Evolutionary conservation across 139 green algal species (phyloP).

Genomic region (Axilococcus clingmanii): DNA sequence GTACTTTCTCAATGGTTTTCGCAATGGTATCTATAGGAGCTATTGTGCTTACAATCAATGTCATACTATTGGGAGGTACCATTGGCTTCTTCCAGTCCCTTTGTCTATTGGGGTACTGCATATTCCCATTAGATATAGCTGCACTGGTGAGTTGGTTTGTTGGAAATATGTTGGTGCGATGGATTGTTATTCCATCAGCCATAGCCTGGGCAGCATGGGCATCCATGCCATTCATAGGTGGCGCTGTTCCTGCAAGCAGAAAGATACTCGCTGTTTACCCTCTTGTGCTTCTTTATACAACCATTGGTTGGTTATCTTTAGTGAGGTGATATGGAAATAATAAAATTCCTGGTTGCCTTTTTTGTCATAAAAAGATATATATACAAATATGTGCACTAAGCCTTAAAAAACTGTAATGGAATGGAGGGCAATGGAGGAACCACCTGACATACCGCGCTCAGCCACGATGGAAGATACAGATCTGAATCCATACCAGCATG

Average conservation of each 20-base stretch:
- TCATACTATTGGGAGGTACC: slow-evolving; percentile 89
- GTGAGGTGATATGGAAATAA: slow-evolving; percentile 30
- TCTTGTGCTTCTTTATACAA: slow-evolving; percentile 80
- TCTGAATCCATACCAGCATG: background rate
- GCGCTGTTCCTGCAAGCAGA: slow-evolving; percentile 52
- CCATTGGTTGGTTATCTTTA: slow-evolving; percentile 73
- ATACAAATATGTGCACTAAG: background rate
- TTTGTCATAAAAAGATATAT: background rate
- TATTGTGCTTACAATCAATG: slow-evolving; percentile 91
- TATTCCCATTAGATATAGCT: slow-evolving; percentile 87
- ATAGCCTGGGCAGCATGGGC: slow-evolving; percentile 71
- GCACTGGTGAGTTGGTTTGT: slow-evolving; percentile 58
- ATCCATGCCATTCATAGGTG: slow-evolving; percentile 85
- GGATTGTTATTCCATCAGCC: slow-evolving; percentile 37
- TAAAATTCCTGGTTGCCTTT: background rate
- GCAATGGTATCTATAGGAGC: slow-evolving; percentile 72
- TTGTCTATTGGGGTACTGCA: slow-evolving; percentile 96
- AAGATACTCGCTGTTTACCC: slow-evolving; percentile 85
- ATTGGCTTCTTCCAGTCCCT: slow-evolving; percentile 96
- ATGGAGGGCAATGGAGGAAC: background rate
- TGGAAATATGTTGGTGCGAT: slow-evolving; percentile 15
- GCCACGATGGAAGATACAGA: slow-evolving; percentile 30
- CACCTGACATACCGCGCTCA: slow-evolving; percentile 14
- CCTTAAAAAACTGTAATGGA: background rate
- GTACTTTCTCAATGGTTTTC: slow-evolving; percentile 89